phyloP scores from a whole-genome alignment of 2,329 filamentous ascomycete genomes.

The Orbilia brochopaga region DNA sequence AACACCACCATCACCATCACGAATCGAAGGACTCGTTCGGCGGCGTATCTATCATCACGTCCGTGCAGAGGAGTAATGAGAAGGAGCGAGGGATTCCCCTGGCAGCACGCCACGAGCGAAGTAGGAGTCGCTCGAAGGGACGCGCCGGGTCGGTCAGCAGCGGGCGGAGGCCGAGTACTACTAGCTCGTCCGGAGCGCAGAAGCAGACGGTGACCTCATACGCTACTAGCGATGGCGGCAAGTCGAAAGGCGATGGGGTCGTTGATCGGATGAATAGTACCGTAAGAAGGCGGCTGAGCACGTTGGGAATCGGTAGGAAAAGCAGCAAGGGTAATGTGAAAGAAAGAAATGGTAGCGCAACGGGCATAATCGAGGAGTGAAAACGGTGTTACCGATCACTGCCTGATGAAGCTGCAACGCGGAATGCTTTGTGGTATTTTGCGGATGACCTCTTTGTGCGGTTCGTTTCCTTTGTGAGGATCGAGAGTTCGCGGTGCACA shows the following conservation, averaged over 20 bases:
- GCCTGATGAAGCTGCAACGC: conserved; percentile 3
- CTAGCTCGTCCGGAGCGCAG: conserved; percentile 45
- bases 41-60: not conserved
- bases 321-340: conserved; percentile 56
- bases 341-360: conserved; percentile 39
- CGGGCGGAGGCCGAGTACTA: conserved; percentile 46
- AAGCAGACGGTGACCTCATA: conserved; percentile 25
- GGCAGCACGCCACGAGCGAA: conserved; percentile 39
- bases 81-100: conserved; percentile 34
- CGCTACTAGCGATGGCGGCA: conserved; percentile 39
- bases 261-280: conserved; percentile 63
- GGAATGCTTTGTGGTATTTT: conserved; percentile 39
- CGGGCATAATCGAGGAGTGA: conserved; percentile 44
- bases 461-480: conserved; percentile 6
- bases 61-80: conserved; percentile 34
- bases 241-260: conserved; percentile 48
- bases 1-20: conserved; percentile 34
- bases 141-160: conserved; percentile 42
- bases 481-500: not conserved
- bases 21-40: conserved; percentile 36
- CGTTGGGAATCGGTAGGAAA: conserved; percentile 71
- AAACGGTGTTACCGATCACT: not conserved
- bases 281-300: conserved; percentile 77
- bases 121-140: conserved; percentile 44
- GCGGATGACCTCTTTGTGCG: conserved; percentile 1